Percentiles rank a stretch among this genome's conserved stretches.
phyloP scores from a whole-genome alignment of 306 rosid genomes.

The Casuarina glauca region DNA sequence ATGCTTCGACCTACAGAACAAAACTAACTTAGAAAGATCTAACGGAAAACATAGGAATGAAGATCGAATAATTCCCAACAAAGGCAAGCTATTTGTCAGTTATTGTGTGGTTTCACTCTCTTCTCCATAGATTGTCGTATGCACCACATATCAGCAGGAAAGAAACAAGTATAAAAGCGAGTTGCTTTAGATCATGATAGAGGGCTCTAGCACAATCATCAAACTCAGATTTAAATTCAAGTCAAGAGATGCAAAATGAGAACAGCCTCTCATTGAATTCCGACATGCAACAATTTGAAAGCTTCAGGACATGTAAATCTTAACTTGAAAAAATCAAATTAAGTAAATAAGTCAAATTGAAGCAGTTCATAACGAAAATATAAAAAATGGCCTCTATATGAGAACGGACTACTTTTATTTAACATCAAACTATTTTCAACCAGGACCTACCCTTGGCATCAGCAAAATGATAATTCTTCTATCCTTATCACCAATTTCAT shows the following conservation, averaged over 20 bases:
- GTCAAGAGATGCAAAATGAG: not conserved
- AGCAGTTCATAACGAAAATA: not conserved
- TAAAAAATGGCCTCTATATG: not conserved
- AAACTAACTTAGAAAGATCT: slow-evolving; percentile 21
- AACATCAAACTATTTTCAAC: not conserved
- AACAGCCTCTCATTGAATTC: not conserved
- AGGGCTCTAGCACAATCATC: not conserved
- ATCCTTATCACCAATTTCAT: not conserved
- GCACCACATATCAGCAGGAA: not conserved
- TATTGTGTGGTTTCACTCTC: not conserved
- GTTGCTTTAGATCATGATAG: not conserved
- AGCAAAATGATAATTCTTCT: not conserved
- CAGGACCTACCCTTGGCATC: not conserved
- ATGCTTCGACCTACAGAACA: slow-evolving; percentile 65
- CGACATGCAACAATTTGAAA: not conserved
- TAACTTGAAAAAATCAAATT: not conserved
- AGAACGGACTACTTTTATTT: not conserved
- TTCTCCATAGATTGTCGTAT: not conserved
- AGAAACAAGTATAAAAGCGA: not conserved
- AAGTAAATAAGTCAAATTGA: not conserved
- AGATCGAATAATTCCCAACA: not conserved
- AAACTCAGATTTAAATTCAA: not conserved
- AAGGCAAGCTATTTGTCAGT: not conserved
- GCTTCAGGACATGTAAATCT: not conserved
- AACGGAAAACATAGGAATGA: slow-evolving; percentile 7